Conservation (phyloP, 352 stramenopile genomes). For the Globisporangium recalcitrans region DNA sequence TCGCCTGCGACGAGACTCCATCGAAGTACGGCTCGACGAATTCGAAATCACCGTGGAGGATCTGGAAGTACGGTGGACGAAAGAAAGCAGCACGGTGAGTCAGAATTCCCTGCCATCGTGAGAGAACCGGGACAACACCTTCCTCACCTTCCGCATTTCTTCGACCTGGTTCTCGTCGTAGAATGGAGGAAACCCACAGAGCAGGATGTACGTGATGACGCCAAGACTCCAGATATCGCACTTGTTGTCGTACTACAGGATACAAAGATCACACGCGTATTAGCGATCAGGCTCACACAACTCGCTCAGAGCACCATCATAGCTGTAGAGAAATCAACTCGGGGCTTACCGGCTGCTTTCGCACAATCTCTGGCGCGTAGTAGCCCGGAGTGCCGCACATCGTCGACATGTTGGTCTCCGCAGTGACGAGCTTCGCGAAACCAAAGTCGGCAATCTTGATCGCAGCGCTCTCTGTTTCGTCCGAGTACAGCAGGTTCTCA, state of each 20-base stretch:
- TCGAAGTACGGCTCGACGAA: constrained; percentile 93
- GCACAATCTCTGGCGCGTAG: constrained; percentile 94
- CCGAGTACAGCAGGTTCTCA: constrained; percentile 93
- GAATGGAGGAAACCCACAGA: constrained; percentile 96
- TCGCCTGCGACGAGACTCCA: constrained; percentile 84
- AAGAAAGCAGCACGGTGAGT: not conserved
- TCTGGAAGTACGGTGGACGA: constrained; percentile 21
- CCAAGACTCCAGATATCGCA: constrained; percentile 95
- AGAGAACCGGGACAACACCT: too few relatives aligned
- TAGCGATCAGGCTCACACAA: not conserved
- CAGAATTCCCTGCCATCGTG: not conserved
- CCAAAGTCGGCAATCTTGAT: constrained; percentile 95
- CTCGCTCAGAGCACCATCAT: too few relatives aligned
- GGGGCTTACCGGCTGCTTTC: constrained; percentile 69
- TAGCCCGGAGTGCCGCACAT: constrained; percentile 94
- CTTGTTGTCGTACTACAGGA: constrained; percentile 89
- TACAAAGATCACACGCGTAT: not conserved
- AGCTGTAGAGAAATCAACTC: too few relatives aligned
- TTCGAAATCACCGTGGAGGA: constrained; percentile 78
- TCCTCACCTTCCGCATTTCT: constrained; percentile 67
- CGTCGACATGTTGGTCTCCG: constrained; percentile 81
- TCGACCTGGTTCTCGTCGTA: constrained; percentile 91
- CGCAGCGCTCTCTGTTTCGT: constrained; percentile 72
- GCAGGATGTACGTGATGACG: constrained; percentile 90
- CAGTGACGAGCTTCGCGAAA: constrained; percentile 78